Evolutionary conservation across 2,329 filamentous ascomycete genomes (phyloP).

Genomic region (Colletotrichum truncatum): DNA sequence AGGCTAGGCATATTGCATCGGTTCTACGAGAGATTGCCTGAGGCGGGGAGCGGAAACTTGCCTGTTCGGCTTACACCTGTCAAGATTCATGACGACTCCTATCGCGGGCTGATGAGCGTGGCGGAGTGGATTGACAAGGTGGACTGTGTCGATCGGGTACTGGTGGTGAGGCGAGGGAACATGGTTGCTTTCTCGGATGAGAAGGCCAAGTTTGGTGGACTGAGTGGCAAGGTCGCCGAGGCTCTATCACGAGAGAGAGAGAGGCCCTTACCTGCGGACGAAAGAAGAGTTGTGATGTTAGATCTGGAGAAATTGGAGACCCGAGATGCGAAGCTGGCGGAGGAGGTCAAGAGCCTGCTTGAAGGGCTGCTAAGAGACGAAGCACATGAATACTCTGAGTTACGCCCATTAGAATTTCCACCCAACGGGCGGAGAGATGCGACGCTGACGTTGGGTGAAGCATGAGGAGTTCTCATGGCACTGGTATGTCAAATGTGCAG

Average conservation of each 20-base stretch:
- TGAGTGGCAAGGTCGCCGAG: slow-evolving; percentile 30
- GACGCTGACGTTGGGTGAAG: slow-evolving; percentile 14
- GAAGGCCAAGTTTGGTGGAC: not conserved
- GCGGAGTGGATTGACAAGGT: slow-evolving; percentile 47
- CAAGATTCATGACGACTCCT: slow-evolving; percentile 56
- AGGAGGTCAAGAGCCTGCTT: slow-evolving; percentile 38
- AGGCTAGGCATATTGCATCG: slow-evolving; percentile 52
- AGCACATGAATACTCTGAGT: slow-evolving; percentile 12
- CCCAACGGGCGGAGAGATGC: not conserved
- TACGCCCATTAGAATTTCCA: slow-evolving; percentile 34
- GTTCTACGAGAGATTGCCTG: slow-evolving; percentile 46
- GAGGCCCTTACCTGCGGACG: slow-evolving; percentile 37
- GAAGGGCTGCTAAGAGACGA: slow-evolving; percentile 30
- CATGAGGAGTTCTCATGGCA: not conserved
- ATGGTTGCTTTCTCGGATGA: slow-evolving; percentile 42
- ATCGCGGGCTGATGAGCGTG: slow-evolving; percentile 45
- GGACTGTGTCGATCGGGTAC: slow-evolving; percentile 42
- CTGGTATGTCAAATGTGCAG: no score
- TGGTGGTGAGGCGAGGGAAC: slow-evolving; percentile 49
- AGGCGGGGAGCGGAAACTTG: slow-evolving; percentile 44
- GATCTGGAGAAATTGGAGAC: slow-evolving; percentile 37
- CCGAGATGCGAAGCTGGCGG: slow-evolving; percentile 34
- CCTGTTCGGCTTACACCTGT: slow-evolving; percentile 52
- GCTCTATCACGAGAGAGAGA: slow-evolving; percentile 38
- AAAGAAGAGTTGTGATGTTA: slow-evolving; percentile 35